phyloP scores from a whole-genome alignment of 352 stramenopile genomes.

The Aphanomyces cochlioides region DNA sequence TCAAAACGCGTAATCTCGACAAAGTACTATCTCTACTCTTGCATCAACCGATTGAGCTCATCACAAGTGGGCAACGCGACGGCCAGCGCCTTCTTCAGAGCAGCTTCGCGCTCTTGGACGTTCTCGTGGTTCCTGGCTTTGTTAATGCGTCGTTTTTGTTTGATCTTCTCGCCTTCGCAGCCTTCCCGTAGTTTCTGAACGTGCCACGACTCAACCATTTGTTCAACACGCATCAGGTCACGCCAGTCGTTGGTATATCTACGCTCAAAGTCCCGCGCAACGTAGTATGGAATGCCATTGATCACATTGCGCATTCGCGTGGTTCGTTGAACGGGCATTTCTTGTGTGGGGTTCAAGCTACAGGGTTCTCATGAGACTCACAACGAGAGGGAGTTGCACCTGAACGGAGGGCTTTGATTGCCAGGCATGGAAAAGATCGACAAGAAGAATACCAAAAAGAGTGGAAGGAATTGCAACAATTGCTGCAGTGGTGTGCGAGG shows the following conservation, averaged over 20 bases:
- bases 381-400: constrained; percentile 33
- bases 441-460: constrained; percentile 83
- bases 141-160: constrained; percentile 86
- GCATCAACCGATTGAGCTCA: constrained; percentile 59
- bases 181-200: constrained; percentile 61
- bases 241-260: constrained; percentile 84
- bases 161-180: constrained; percentile 78
- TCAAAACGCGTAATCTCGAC: not conserved
- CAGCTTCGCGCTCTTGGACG: constrained; percentile 59
- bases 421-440: constrained; percentile 75
- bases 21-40: constrained; percentile 30
- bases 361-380: not conserved
- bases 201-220: constrained; percentile 83
- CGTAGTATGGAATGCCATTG: constrained; percentile 86
- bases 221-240: constrained; percentile 76
- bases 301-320: constrained; percentile 80
- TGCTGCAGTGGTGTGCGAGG: constrained; percentile 45
- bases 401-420: constrained; percentile 71
- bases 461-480: constrained; percentile 76
- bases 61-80: constrained; percentile 85
- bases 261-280: constrained; percentile 80
- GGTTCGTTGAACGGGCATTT: constrained; percentile 69
- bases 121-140: constrained; percentile 70
- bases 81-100: constrained; percentile 72
- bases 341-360: constrained; percentile 68